Percentiles rank a stretch among this genome's conserved stretches.
phyloP scores from a whole-genome alignment of 257 asterid genomes.

The Linderniella brevidens region DNA sequence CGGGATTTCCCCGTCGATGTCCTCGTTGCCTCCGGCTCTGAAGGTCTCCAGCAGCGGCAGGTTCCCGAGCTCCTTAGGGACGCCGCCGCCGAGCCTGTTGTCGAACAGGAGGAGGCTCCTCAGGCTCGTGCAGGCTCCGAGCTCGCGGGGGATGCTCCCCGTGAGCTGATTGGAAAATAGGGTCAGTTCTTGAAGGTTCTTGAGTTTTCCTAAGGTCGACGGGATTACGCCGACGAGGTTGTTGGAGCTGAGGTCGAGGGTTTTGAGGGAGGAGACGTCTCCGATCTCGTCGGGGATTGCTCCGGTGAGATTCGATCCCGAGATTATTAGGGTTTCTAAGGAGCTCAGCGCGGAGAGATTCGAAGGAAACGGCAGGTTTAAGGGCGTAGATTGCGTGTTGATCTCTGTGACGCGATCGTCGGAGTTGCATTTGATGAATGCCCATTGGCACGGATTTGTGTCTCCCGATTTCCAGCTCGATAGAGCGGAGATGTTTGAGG shows the following conservation, averaged over 20 bases:
- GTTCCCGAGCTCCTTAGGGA: constrained; percentile 39
- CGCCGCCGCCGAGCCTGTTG: constrained; percentile 39
- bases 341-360: constrained; percentile 35
- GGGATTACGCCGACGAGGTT: constrained; percentile 41
- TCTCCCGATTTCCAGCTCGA: constrained; percentile 43
- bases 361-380: constrained; percentile 39
- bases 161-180: constrained; percentile 38
- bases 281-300: constrained; percentile 45
- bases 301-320: constrained; percentile 61
- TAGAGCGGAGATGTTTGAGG: constrained; percentile 15
- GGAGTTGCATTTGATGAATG: constrained; percentile 32
- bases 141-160: constrained; percentile 38
- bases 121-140: constrained; percentile 29
- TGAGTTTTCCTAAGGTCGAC: constrained; percentile 27
- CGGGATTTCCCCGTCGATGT: constrained; percentile 44
- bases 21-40: constrained; percentile 61
- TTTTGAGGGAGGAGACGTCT: constrained; percentile 22
- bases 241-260: constrained; percentile 43
- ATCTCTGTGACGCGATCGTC: constrained; percentile 26
- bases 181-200: constrained; percentile 31
- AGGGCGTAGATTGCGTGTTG: constrained; percentile 22
- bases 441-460: constrained; percentile 48
- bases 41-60: constrained; percentile 24
- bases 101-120: constrained; percentile 33
- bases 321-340: constrained; percentile 32